Evolutionary conservation across 768 basidiomycete genomes (phyloP), one percentile per base, ranked within the genome.

Genomic region (Mycena venus): DNA sequence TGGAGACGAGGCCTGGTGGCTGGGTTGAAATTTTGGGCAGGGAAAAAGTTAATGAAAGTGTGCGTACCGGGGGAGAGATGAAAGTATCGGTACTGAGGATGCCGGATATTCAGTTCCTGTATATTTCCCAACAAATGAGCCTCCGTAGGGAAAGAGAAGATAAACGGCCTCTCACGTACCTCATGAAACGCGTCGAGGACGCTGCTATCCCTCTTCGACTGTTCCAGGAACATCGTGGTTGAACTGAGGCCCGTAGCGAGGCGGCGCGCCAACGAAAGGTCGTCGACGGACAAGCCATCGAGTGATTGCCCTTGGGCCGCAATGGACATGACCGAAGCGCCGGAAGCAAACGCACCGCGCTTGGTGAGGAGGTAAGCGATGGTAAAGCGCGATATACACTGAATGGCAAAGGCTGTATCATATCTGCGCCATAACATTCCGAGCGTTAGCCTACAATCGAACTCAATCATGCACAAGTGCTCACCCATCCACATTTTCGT

Each of bases 121-220:
- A 21, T 47, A 17, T 29, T 21, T 27, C n/a, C 6, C n/a, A n/a
- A n/a, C n/a, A n/a, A 64, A 19, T 64, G 31, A 34, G 21, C 12
- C n/a, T n/a, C n/a, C 31, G 21, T 2, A 32, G 9, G 2, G 31
- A 23, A n/a, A 19, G 5, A 14, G 23, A 32, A 21, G 4, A 10
- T 9, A 40, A 9, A 44, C 9, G 14, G 38, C 25, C 15, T 32
- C 3, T 14, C 1, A 15, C 64, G 11, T 32, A 66, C 64, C 51
- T 68, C 67, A 29, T 44, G 38, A 6, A 44, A 68, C 5, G 67
- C 38, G 51, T 70, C 68, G 17, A 70, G 32, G 17, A 70, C 68
- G 32, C 21, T 29, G 47, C 68, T 70, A 38, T 70, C 58, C 19
- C 68, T 32, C 34, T 70, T 70, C 15, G 68, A 61, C 49, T 70